Conservation (phyloP, 2,329 filamentous ascomycete genomes). For the Cladosporium sp. region DNA sequence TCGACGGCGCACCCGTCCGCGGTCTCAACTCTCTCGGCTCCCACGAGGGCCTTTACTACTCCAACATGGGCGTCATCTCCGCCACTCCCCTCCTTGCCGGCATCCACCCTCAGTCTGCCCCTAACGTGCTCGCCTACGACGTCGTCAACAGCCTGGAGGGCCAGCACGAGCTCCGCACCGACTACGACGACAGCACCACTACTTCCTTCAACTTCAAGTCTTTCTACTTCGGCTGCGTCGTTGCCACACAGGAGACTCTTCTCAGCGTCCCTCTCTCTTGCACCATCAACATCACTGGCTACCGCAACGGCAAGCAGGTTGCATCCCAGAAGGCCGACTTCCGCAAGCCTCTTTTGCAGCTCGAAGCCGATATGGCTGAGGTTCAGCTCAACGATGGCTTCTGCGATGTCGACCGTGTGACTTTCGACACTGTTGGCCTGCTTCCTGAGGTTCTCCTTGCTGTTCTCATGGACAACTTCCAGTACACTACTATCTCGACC, state of each 20-base stretch:
- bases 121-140: constrained; percentile 11
- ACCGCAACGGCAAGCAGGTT: constrained; percentile 8
- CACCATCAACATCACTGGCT: constrained; percentile 2
- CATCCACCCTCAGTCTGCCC: constrained; percentile 5
- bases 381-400: constrained; percentile 7
- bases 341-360: background rate
- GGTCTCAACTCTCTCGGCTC: constrained; percentile 10
- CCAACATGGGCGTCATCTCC: constrained; percentile 12
- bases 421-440: constrained; percentile 4
- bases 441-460: background rate
- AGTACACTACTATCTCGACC: background rate
- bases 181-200: constrained; percentile 12
- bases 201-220: constrained; percentile 9
- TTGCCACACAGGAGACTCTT: constrained; percentile 7
- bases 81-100: constrained; percentile 4
- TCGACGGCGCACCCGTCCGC: constrained; percentile 7
- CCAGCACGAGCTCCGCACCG: constrained; percentile 10
- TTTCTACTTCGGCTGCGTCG: constrained; percentile 14
- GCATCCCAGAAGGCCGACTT: constrained; percentile 1
- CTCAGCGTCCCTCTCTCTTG: constrained; percentile 3
- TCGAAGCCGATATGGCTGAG: constrained; percentile 2
- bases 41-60: constrained; percentile 11
- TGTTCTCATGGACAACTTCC: constrained; percentile 10
- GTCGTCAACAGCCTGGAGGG: constrained; percentile 1
- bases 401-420: constrained; percentile 8